phyloP scores from a whole-genome alignment of 2,329 filamentous ascomycete genomes.

The Trichoderma sp. region DNA sequence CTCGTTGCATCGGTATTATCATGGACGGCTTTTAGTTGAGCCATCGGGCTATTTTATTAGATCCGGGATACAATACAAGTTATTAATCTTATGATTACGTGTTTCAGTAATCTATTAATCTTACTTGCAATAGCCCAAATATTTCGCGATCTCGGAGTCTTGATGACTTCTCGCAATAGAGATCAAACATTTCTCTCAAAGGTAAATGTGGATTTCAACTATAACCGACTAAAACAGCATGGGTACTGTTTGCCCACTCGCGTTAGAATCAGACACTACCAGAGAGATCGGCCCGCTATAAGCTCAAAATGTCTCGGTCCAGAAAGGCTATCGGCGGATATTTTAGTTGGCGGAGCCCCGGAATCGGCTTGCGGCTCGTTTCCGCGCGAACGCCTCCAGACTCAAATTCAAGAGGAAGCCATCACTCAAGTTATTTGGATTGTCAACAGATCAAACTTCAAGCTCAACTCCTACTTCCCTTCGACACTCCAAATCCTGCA shows the following conservation, averaged over 20 bases:
- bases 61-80: too few species aligned
- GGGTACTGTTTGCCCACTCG: conserved; percentile 4
- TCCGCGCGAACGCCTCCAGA: background rate
- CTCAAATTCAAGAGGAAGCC: background rate
- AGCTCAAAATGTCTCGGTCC: background rate
- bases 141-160: background rate
- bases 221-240: background rate
- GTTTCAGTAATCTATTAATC: background rate
- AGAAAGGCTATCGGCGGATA: conserved; percentile 10
- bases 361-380: conserved; percentile 5
- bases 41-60: background rate
- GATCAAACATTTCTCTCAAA: background rate
- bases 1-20: background rate
- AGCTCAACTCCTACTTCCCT: rapidly evolving
- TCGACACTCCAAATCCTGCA: background rate
- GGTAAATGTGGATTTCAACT: background rate
- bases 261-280: background rate
- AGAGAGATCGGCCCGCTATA: background rate
- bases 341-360: background rate
- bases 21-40: background rate
- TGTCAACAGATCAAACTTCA: background rate
- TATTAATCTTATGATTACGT: background rate
- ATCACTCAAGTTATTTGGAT: background rate
- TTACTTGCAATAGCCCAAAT: background rate
- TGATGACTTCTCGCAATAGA: background rate